A percentile compares a stretch with the other conserved stretches of the same genome.
Evolutionary conservation across 78 protist genomes (phyloP).

Genomic region (Bigelowiella natans): DNA sequence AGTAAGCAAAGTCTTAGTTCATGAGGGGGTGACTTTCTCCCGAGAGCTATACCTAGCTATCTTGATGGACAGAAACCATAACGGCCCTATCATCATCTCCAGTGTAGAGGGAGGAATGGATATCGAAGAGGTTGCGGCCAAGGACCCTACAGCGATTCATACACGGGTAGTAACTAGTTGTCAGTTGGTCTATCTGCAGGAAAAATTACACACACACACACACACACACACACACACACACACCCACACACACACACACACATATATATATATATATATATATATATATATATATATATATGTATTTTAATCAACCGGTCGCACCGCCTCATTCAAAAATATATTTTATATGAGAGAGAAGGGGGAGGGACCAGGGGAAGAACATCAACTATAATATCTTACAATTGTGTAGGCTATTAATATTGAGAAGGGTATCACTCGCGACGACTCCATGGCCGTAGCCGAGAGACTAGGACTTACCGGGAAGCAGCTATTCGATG

Average conservation of each 20-base stretch:
- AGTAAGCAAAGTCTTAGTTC: background rate
- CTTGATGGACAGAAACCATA: constrained; percentile 72
- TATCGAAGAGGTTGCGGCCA: background rate
- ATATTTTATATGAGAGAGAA: background rate
- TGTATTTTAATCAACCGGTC: too few species aligned
- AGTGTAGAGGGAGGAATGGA: constrained; percentile 31
- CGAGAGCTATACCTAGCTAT: constrained; percentile 89
- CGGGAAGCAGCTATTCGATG: background rate
- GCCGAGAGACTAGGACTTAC: constrained; percentile 51
- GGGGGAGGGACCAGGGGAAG: background rate
- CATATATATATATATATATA: too few species aligned
- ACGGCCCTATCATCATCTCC: constrained; percentile 34
- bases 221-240: background rate
- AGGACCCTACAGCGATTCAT: background rate
- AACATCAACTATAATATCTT: background rate
- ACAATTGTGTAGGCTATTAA: constrained; percentile 55
- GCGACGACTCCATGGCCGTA: constrained; percentile 45
- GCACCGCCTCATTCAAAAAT: background rate
- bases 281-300: too few species aligned
- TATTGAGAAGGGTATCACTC: constrained; percentile 56
- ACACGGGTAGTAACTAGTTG: background rate
- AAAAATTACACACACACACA: background rate
- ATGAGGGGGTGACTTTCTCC: background rate
- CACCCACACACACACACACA: too few species aligned
- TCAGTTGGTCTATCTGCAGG: background rate